Base-by-base conservation (phyloP, 306 rosid species). In the Trifolium dubium region DNA sequence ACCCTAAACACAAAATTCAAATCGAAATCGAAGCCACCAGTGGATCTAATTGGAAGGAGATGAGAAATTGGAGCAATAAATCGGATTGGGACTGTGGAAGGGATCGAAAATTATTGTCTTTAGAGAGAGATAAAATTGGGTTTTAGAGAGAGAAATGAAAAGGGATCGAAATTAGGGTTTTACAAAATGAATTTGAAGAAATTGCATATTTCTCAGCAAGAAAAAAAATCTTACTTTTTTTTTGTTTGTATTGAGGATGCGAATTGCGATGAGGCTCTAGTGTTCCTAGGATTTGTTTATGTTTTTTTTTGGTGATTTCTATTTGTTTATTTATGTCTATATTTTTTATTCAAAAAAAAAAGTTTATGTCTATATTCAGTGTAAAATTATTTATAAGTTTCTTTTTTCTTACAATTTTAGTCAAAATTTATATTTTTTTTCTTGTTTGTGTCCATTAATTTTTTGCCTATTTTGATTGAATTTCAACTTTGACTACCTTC, bases 161-260 rank as follows among this genome's bases (percentile, higher is more conserved):
- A 62, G n/a, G 47, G 84, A 85, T 79, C 83, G 88, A 73, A 54
- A 80, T 86, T 92, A 89, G 97, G 97, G 97, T 89, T 92, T 92
- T 88, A 77, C 86, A 78, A 84, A 84, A 69, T 9, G 71, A 78
- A 84, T 76, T 62, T 84, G 59, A 51, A 89, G 83, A 73, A 72
- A 76, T 82, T 76, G 77, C 31, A 49, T 61, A 49, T n/a, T 50
- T 50, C 56, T 50, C 56, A 6, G 8, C 11, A 49, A n/a, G 2
- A 5, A 5, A 14, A 49, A n/a, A 49, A 49, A 15, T 46, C 51
- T 46, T 39, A 8, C 11, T 39, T 44, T 44, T 44, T 12, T 44
- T 12, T 12, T 41, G 3, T 43, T 12, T 46, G 6, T 12, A 4
- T 11, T 46, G 17, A 2, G 15, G 51, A 49, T 49, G 55, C 23